Base-by-base conservation (phyloP, 345 rosid species). In the Citrus australasica region DNA sequence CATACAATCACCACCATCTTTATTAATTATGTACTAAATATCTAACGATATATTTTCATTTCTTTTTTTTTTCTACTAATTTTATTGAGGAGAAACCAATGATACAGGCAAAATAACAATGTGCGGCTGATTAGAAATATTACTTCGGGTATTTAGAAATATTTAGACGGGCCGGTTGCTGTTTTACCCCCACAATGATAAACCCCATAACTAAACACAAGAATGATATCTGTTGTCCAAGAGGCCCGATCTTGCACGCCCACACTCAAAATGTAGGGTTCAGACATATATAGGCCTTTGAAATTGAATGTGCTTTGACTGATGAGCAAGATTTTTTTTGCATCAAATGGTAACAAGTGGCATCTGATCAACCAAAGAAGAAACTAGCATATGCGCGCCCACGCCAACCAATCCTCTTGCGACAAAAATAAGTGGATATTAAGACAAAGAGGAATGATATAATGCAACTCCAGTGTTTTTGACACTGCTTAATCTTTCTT, bases 311-410 rank as follows among this genome's bases (percentile, higher is more conserved):
- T 22, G 16, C 48, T 46, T 46, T 22, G 38, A 30, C 32, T 2
- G 5, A 5, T 14, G 24, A 4, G 3, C 14, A 0, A 6, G 17
- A 46, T 2, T 37, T 19, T 35, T 35, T 22, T 14, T 9, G 58
- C 40, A 21, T 24, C 16, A 28, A 27, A 62, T 27, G 30, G 16
- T 25, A 63, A 63, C 81, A 78, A 71, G 76, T 71, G 81, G 71
- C 76, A 71, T 61, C 76, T 37, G n/a, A 48, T 21, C 70, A 62
- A 30, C 75, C 71, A 75, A 62, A 74, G 27, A 70, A 38, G 1
- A 21, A 60, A 38, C 7, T 25, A 19, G 1, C 16, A 2, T 27
- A 61, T 1, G 74, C 58, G 83, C 19, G 6, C 42, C 9, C 8
- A 22, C 59, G 28, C 6, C 68, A 59, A 21, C 78, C 80, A 40